These are phyloP conservation scores for Pythium diclinum DNA, from an alignment of 352 stramenopile genomes.

Conservation along the genomic window DNA sequence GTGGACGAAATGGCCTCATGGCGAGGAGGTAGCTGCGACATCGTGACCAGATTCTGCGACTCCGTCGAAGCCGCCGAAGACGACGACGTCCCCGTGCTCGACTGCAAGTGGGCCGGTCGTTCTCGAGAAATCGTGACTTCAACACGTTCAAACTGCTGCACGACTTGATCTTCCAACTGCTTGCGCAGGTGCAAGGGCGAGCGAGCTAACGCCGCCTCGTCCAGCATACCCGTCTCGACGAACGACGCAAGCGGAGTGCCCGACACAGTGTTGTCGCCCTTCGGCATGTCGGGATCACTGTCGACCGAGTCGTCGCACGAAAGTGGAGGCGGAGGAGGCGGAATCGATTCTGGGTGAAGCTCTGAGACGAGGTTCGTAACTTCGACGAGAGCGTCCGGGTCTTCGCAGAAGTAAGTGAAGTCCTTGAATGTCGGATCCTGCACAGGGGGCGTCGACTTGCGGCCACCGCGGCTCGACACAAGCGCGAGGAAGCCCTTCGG, in stretches of 20 bases:
- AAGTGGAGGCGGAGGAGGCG: constrained; percentile 37
- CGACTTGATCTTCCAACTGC: constrained; percentile 61
- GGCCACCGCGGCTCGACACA: constrained; percentile 58
- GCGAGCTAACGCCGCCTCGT: constrained; percentile 25
- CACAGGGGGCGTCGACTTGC: constrained; percentile 70
- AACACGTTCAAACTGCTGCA: constrained; percentile 69
- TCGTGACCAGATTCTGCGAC: constrained; percentile 6
- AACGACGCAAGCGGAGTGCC: constrained; percentile 83
- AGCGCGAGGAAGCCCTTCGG: constrained; percentile 84
- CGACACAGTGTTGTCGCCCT: constrained; percentile 7
- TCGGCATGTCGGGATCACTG: constrained; percentile 31
- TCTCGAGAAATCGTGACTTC: constrained; percentile 81
- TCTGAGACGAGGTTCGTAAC: constrained; percentile 80
- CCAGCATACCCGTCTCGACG: constrained; percentile 69
- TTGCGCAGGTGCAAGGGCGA: constrained; percentile 57
- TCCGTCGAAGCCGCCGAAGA: constrained; percentile 22
- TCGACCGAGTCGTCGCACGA: constrained; percentile 36
- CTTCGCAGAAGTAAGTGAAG: constrained; percentile 89
- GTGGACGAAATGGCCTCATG: constrained; percentile 23
- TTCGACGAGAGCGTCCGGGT: constrained; percentile 80
- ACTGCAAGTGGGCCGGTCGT: constrained; percentile 41
- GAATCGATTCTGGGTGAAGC: constrained; percentile 41
- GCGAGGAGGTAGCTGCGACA: constrained; percentile 23
- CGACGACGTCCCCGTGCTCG: constrained; percentile 22
- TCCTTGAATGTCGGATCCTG: constrained; percentile 89